Conservation (phyloP, 768 basidiomycete genomes). For the Boletus edulis region DNA sequence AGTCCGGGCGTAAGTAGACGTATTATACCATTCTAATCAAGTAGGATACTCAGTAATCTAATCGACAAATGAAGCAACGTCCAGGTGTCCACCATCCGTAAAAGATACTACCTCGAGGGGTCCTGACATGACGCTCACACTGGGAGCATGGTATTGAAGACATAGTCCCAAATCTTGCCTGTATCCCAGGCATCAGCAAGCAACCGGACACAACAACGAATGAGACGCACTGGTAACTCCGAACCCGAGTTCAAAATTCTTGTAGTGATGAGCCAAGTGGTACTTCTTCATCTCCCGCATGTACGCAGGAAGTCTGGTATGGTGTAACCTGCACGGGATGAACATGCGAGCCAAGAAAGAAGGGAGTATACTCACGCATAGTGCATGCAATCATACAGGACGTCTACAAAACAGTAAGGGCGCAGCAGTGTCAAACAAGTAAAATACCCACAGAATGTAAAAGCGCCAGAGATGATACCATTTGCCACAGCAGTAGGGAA, state of each 20-base stretch:
- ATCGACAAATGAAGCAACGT: constrained; percentile 8
- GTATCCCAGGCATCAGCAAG: constrained; percentile 3
- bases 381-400: constrained; percentile 88
- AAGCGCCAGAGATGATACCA: constrained; percentile 81
- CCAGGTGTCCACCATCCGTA: background rate
- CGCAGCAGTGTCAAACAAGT: background rate
- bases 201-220: background rate
- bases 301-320: constrained; percentile 83
- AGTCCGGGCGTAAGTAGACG: background rate
- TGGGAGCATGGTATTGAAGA: constrained; percentile 80
- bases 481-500: constrained; percentile 88
- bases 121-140: constrained; percentile 39
- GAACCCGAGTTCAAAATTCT: constrained; percentile 96
- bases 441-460: constrained; percentile 62
- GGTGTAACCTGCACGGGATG: constrained; percentile 59
- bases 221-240: constrained; percentile 80
- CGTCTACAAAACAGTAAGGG: constrained; percentile 43
- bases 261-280: constrained; percentile 97
- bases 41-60: constrained; percentile 6
- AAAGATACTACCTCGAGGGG: background rate
- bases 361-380: constrained; percentile 63
- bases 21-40: background rate
- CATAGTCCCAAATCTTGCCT: constrained; percentile 93
- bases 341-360: background rate
- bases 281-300: constrained; percentile 94